Base-by-base conservation (phyloP, 176 grass and related monocot species). In the Musa troglodytarum region DNA sequence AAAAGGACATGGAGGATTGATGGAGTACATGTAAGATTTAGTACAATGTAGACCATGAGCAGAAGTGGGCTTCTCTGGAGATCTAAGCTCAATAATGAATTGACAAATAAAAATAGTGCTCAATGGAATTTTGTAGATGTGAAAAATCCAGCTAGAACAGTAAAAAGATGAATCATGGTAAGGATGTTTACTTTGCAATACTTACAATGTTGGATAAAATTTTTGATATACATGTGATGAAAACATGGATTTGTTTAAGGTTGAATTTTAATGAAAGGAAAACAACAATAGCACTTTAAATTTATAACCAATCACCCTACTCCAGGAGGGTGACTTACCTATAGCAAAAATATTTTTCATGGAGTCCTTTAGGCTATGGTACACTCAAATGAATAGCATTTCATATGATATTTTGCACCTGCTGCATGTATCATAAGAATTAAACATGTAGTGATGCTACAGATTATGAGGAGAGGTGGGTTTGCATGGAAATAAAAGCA, bases 51-150 rank as follows among this genome's bases (percentile, higher is more conserved):
- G 8, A 70, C 20, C 43, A 70, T 50, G 9, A 70, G 68, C 49
- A 70, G 68, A 69, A 69, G 67, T 69, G 16, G 43, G 43, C 50
- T 51, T n/a, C 34, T 20, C 66, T 19, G 66, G 66, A 23, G 66
- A 65, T 28, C 23, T 65, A 43, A 43, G 34, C 34, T 43, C 34
- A 43, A 43, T 43, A 65, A 26, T 28, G 63, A 34, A 13, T 43
- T 68, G 65, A 34, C 11, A 23, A 43, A 68, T 16, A 68, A 26
- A 43, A 68, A 70, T 50, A 70, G 20, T 50, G 34, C 34, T 43
- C 34, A 6, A 43, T 43, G 34, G 34, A 43, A 43, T 43, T 43
- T 43, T 26, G 63, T 26, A 28, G 24, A 65, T 28, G 63, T 65
- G 22, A 65, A 25, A 65, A 9, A 65, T 65, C 4, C 34, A 43